Percentiles rank a stretch among this genome's conserved stretches.
Evolutionary conservation across 495 filamentous ascomycete genomes (phyloP).

Genomic region (Trichoderma gamsii): DNA sequence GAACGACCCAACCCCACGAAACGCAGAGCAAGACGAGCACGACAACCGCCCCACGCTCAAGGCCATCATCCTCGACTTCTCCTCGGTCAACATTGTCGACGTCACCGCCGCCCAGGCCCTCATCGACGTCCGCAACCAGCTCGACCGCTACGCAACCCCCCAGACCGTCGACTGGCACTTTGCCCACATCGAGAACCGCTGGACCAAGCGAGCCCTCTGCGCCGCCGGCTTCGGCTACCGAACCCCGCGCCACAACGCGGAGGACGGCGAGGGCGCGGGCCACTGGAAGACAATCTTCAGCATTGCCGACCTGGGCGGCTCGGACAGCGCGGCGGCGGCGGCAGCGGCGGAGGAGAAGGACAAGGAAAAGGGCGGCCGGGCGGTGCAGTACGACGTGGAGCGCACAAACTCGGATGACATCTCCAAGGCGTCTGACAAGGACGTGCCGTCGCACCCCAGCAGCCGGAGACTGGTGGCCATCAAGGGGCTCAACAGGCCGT

Average conservation of each 20-base stretch:
- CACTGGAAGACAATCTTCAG: conserved; percentile 14
- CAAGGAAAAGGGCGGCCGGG: conserved; percentile 14
- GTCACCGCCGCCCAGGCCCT: conserved; percentile 44
- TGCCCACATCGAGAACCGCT: conserved; percentile 41
- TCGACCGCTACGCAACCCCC: conserved; percentile 43
- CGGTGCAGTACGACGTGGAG: conserved; percentile 15
- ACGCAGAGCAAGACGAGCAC: conserved; percentile 29
- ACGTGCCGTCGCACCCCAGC: conserved; percentile 14
- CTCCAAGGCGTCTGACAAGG: conserved; percentile 21
- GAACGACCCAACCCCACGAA: conserved; percentile 84
- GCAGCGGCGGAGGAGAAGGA: conserved; percentile 9
- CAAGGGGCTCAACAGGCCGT: conserved; percentile 46
- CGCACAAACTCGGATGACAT: conserved; percentile 15
- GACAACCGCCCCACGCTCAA: conserved; percentile 38
- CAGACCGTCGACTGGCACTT: conserved; percentile 49
- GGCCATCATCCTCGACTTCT: conserved; percentile 46
- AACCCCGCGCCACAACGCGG: conserved; percentile 15
- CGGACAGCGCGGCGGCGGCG: conserved; percentile 7
- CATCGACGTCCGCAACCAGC: conserved; percentile 43
- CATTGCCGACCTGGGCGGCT: conserved; percentile 14
- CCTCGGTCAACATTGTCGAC: conserved; percentile 43
- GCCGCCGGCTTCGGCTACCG: conserved; percentile 42
- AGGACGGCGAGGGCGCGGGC: conserved; percentile 8
- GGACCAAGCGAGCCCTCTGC: conserved; percentile 43
- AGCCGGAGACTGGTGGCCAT: conserved; percentile 28